Conservation (phyloP, 306 rosid genomes). For the Macrotyloma uniflorum region DNA sequence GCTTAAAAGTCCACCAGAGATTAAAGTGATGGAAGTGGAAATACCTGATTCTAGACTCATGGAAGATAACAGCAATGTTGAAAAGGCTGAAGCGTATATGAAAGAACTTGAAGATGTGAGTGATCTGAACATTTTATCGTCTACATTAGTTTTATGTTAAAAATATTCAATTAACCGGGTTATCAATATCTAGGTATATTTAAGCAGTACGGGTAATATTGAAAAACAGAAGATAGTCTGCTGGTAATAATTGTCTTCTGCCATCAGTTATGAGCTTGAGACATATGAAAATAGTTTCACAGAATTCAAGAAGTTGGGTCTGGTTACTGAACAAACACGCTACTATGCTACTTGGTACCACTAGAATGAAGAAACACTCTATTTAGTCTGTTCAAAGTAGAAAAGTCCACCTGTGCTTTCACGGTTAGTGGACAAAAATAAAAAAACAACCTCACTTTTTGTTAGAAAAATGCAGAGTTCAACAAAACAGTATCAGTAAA, state of each 20-base stretch:
- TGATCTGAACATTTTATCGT: conserved; percentile 29
- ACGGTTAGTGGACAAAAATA: neutral
- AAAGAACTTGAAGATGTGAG: conserved; percentile 94
- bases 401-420: neutral
- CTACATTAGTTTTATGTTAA: conserved; percentile 13
- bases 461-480: neutral
- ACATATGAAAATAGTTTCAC: neutral
- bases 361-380: neutral
- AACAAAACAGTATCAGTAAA: neutral
- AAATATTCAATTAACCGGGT: conserved; percentile 21
- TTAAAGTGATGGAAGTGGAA: conserved; percentile 57
- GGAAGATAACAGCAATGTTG: conserved; percentile 73
- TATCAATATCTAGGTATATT: conserved; percentile 17
- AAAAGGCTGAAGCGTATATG: conserved; percentile 79
- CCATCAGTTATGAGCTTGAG: neutral
- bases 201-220: neutral
- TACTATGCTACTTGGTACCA: neutral
- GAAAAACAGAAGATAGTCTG: neutral
- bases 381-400: neutral
- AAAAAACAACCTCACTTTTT: neutral
- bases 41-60: conserved; percentile 43
- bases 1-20: conserved; percentile 48
- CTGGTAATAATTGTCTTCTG: neutral
- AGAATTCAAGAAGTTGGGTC: conserved; percentile 11
- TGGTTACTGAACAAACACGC: neutral